Base-by-base conservation (phyloP, 768 basidiomycete genomes). In the Chlorophyllum brunneum region DNA sequence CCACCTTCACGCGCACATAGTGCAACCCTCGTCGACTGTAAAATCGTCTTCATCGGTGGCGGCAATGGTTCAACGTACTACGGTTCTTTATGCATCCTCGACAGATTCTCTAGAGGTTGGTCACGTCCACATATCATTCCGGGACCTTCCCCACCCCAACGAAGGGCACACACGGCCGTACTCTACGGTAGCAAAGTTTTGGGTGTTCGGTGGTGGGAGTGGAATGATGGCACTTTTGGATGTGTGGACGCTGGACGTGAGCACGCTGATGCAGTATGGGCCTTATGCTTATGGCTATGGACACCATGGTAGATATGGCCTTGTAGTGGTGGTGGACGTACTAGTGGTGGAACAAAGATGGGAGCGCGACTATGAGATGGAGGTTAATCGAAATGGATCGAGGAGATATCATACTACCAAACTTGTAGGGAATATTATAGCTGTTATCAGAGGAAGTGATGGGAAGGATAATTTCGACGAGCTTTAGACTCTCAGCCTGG, bases 131-230 rank as follows among this genome's bases (percentile, higher is more conserved):
- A 57, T 62, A 71, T 75, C 44, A 55, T 63, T 7, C 54, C 60
- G 22, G 73, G 69, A 8, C 63, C 68, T 1, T 58, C 56, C 18
- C 83, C 89, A 0, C 77, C 81, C 2, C 83, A 86, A 2, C 82
- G 95, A 7, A 83, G 95, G 23, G 93, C 95, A 1, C 95, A 98
- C 66, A 90, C 92, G 0, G 82, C 91, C 0, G 87, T 94, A 11
- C 69, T 83, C 18, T 85, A 92, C 61, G 70, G 73, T 24, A 75
- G 77, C 53, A 85, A 85, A 80, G 62, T 77, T 98, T 0, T 91
- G 88, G 73, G 69, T 97, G 3, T 97, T 95, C 60, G 95, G 93
- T 6, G 93, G 95, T n/a, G 94, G 95, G 2, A 95, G 92, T 54
- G 95, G 95, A 0, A 74, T 86, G 70, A 80, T 80, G n/a, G 93